A percentile compares a stretch with the other conserved stretches of the same genome.
Evolutionary conservation across 495 filamentous ascomycete species (phyloP).

Genomic region (Neurospora sp.): DNA sequence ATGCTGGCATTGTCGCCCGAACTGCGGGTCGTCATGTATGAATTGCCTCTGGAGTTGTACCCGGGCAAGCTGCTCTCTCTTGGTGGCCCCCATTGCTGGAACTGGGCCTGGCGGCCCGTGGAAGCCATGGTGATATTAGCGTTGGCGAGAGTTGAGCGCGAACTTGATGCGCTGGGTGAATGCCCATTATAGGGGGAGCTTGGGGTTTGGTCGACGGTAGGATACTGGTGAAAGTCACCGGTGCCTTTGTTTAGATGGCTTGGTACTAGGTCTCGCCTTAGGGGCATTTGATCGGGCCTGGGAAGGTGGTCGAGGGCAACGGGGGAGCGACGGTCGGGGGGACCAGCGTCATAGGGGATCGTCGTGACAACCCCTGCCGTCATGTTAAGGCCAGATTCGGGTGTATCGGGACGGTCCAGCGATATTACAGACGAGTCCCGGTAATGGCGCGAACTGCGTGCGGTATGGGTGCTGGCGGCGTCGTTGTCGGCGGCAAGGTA

Average conservation of each 20-base stretch:
- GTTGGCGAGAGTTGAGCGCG: slow-evolving; percentile 58
- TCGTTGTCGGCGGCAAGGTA: slow-evolving; percentile 42
- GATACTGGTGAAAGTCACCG: slow-evolving; percentile 85
- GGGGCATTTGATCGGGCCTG: slow-evolving; percentile 52
- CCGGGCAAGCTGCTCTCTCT: slow-evolving; percentile 41
- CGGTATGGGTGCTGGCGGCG: slow-evolving; percentile 46
- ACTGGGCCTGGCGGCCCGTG: slow-evolving; percentile 58
- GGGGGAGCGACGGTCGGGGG: slow-evolving; percentile 56
- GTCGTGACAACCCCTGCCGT: slow-evolving; percentile 81
- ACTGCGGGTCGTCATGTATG: slow-evolving; percentile 46
- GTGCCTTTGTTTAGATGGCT: slow-evolving; percentile 71
- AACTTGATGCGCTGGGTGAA: slow-evolving; percentile 53
- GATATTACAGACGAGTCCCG: slow-evolving; percentile 71
- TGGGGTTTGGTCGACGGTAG: slow-evolving; percentile 51
- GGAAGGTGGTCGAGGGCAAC: slow-evolving; percentile 69
- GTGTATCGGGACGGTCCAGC: slow-evolving; percentile 49
- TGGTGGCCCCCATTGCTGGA: slow-evolving; percentile 65
- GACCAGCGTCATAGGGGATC: slow-evolving; percentile 77
- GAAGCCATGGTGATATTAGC: slow-evolving; percentile 58
- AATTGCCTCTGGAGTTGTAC: slow-evolving; percentile 50
- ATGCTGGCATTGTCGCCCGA: slow-evolving; percentile 37
- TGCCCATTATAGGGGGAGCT: slow-evolving; percentile 43
- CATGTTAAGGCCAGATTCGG: slow-evolving; percentile 49
- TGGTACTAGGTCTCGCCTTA: slow-evolving; percentile 62
- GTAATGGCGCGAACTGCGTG: slow-evolving; percentile 70